Evolutionary conservation across 2,329 filamentous ascomycete genomes (phyloP).

Genomic region (Colletotrichum sp.): DNA sequence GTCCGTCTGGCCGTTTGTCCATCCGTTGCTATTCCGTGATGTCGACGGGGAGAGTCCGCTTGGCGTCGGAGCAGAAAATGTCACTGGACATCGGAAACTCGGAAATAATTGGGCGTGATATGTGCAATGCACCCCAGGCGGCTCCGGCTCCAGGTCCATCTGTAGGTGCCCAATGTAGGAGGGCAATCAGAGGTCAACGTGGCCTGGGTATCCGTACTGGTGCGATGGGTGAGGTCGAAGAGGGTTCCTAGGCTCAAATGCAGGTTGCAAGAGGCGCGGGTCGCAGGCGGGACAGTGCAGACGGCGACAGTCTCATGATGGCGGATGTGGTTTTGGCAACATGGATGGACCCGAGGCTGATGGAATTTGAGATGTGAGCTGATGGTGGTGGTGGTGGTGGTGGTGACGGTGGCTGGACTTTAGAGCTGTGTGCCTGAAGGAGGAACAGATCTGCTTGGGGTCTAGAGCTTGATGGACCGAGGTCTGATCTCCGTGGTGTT

Average conservation of each 20-base stretch:
- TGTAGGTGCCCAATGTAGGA: background rate
- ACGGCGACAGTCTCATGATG: background rate
- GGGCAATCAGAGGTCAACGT: background rate
- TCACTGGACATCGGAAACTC: background rate
- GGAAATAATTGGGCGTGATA: background rate
- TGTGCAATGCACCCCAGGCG: background rate
- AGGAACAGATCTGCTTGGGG: constrained; percentile 1
- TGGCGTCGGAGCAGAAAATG: background rate
- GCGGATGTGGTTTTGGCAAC: background rate
- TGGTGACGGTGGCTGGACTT: background rate
- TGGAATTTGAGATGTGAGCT: background rate
- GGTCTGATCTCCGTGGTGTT: constrained; percentile 3
- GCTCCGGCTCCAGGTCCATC: background rate
- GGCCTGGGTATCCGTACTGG: background rate
- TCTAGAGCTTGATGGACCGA: constrained; percentile 9
- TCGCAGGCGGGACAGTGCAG: background rate
- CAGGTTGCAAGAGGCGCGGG: background rate
- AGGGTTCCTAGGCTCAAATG: background rate
- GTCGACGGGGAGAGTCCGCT: background rate
- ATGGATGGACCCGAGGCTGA: background rate
- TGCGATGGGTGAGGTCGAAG: background rate
- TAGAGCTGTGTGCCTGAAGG: background rate
- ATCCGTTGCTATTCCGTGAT: background rate
- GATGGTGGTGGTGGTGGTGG: background rate
- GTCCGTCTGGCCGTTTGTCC: background rate